Base-by-base conservation (phyloP, 352 stramenopile species). In the Globisporangium radiosum region DNA sequence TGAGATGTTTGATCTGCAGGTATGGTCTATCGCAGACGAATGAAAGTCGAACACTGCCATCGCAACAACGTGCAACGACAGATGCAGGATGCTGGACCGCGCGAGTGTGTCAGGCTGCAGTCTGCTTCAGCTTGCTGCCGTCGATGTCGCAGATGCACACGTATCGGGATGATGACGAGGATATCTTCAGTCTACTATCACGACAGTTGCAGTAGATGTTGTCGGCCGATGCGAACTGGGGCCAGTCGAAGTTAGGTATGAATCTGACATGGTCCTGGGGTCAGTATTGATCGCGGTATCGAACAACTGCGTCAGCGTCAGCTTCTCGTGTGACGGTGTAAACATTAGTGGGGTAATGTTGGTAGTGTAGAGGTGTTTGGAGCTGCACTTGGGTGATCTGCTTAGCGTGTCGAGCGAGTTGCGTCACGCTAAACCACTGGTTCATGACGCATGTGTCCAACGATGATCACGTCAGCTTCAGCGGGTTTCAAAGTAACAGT, bases 121-220 rank as follows among this genome's bases (percentile, higher is more conserved):
- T n/a, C 43, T 47, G 14, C 43, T 47, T 17, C 11, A 47, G 43
- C 4, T 11, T 8, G n/a, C 43, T 47, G 11, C 14, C 42, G 51
- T 44, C 11, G 47, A 36, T 10, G 69, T 78, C 51, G 69, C 1
- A 36, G 17, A 36, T 25, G 19, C 38, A 37, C 47, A 52, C 17
- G 47, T 17, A 52, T 37, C 19, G 38, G 10, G 2, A 70, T 17
- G 36, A 75, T 64, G 14, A 55, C 56, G 54, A 64, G 56, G 33
- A 58, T 68, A 25, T 72, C 65, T 54, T 56, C 53, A 17, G 59
- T 69, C 7, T 11, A 56, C 67, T 36, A 73, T 72, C 14, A 75
- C 60, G 60, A 19, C 67, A 64, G 10, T 47, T 56, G 51, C 51
- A 56, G 51, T 56, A 47, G 43, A 47, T 47, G 45, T 19, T 47